Percentiles rank a stretch among this genome's conserved stretches.
Evolutionary conservation across 768 basidiomycete species (phyloP).

Genomic region (Hygrocybe punicea): DNA sequence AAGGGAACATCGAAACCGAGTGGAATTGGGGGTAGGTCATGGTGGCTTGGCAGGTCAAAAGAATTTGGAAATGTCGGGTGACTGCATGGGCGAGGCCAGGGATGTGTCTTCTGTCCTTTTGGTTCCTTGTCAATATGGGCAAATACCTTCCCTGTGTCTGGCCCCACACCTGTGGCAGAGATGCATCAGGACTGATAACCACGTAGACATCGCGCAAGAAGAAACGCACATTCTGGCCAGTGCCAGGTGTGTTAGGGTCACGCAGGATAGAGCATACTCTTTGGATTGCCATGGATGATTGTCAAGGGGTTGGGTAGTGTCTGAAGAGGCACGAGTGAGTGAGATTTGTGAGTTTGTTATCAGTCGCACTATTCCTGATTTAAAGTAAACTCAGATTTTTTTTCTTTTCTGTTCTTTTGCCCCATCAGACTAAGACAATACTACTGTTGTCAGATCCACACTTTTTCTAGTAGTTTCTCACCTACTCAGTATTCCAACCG

Average conservation of each 20-base stretch:
- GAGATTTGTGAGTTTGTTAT: constrained; percentile 37
- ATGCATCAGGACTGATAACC: constrained; percentile 60
- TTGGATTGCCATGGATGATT: too few species aligned
- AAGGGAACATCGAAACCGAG: constrained; percentile 33
- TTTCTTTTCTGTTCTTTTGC: too few species aligned
- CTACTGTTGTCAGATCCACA: too few species aligned
- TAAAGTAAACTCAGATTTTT: too few species aligned
- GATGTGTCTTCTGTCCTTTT: constrained; percentile 22
- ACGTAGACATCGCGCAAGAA: constrained; percentile 68
- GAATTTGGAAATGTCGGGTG: constrained; percentile 47
- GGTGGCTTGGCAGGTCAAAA: constrained; percentile 57
- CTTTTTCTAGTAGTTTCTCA: too few species aligned
- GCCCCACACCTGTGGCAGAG: constrained; percentile 25
- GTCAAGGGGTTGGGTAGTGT: constrained; percentile 3
- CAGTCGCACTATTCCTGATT: too few species aligned
- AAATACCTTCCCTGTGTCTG: constrained; percentile 49
- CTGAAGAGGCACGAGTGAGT: constrained; percentile 19
- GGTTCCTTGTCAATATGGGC: constrained; percentile 33
- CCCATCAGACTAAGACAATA: too few species aligned
- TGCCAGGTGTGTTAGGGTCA: constrained; percentile 66
- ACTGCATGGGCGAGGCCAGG: constrained; percentile 32
- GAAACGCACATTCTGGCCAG: constrained; percentile 75
- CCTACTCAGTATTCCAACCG: too few species aligned
- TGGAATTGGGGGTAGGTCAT: constrained; percentile 50
- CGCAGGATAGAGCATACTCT: too few species aligned